These are phyloP conservation scores for Chlorella vulgaris DNA, from an alignment of 139 green algal genomes.

Conservation along the genomic window DNA sequence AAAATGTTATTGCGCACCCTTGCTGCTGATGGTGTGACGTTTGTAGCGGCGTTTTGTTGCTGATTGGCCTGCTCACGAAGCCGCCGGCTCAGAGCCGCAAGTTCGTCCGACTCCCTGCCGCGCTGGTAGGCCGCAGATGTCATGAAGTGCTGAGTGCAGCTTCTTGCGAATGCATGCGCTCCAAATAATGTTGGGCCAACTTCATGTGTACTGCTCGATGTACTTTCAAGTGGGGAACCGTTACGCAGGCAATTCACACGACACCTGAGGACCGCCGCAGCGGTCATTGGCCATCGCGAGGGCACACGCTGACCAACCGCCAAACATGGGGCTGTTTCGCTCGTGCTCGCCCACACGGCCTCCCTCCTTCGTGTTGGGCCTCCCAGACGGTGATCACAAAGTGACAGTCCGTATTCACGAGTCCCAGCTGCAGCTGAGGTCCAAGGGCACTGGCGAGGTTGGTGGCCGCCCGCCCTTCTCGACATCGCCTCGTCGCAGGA, in stretches of 20 bases:
- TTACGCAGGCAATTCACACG: too few relatives aligned
- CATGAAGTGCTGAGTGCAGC: neutral
- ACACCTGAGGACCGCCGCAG: too few relatives aligned
- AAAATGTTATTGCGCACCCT: neutral
- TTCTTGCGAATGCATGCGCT: too few relatives aligned
- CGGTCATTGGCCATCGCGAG: too few relatives aligned
- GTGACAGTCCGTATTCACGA: neutral
- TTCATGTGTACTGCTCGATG: too few relatives aligned
- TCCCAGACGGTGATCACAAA: neutral
- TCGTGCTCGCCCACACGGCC: neutral
- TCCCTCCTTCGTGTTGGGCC: neutral
- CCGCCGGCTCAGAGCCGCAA: conserved; percentile 8
- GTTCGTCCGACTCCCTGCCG: conserved; percentile 2
- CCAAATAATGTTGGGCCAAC: too few relatives aligned
- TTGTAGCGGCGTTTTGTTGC: neutral
- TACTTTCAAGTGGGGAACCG: too few relatives aligned
- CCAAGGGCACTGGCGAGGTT: conserved; percentile 13
- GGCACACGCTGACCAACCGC: too few relatives aligned
- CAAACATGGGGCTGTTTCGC: neutral
- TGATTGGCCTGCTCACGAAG: conserved; percentile 9
- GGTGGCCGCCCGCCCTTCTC: neutral
- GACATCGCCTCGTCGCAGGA: neutral
- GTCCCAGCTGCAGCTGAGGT: neutral
- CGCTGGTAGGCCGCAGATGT: neutral
- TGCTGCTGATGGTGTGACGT: neutral